Percentiles rank a stretch among this genome's conserved stretches.
Conservation (phyloP, 768 basidiomycete species). For the Naganishia randhawae region DNA sequence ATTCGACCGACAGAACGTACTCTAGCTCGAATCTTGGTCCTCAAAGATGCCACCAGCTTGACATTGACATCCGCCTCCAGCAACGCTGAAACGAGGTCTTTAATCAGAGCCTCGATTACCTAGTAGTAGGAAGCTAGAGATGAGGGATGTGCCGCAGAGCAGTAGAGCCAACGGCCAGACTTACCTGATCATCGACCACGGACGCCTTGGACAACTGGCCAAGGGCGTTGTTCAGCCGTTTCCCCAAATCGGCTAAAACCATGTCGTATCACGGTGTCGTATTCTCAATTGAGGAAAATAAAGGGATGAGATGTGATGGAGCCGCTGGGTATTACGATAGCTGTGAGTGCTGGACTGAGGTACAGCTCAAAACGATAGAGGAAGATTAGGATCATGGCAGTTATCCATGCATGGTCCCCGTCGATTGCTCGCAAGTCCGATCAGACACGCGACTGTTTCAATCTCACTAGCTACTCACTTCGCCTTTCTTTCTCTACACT, state of each 20-base stretch:
- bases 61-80: conserved; percentile 98
- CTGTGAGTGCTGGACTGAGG: too few species aligned
- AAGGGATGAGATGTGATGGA: too few species aligned
- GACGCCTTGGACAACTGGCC: conserved; percentile 80
- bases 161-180: conserved; percentile 26
- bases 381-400: background rate
- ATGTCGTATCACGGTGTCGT: conserved; percentile 53
- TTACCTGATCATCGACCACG: conserved; percentile 85
- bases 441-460: background rate
- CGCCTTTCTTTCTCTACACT: too few species aligned
- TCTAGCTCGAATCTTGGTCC: conserved; percentile 84
- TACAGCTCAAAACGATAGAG: background rate
- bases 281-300: too few species aligned
- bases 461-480: background rate
- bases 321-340: too few species aligned
- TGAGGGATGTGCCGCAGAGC: background rate
- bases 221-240: conserved; percentile 87
- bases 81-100: conserved; percentile 88
- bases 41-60: conserved; percentile 80
- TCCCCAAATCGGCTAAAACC: conserved; percentile 94
- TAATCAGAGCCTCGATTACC: conserved; percentile 90
- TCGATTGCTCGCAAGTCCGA: background rate
- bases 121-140: conserved; percentile 49
- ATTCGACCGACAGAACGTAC: conserved; percentile 54
- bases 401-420: background rate